Evolutionary conservation across 257 asterid species (phyloP).

Genomic region (Solanum lycopersicoides): DNA sequence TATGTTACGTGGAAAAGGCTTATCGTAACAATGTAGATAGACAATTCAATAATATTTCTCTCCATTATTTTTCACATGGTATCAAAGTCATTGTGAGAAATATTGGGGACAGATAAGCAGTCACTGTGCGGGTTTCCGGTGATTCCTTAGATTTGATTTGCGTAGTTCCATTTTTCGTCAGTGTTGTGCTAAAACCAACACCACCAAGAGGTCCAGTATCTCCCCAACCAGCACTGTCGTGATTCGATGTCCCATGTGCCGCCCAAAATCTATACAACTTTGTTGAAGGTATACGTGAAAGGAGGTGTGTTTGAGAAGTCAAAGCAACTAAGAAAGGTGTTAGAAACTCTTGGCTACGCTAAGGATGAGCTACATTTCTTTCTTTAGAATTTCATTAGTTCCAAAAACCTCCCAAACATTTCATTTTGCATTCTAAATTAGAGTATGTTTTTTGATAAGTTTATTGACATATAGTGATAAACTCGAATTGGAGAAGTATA

Average conservation of each 20-base stretch:
- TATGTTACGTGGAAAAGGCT: neutral
- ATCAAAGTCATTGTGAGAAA: neutral
- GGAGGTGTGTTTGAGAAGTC: conserved; percentile 80
- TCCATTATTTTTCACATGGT: neutral
- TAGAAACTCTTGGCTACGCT: conserved; percentile 71
- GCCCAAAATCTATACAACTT: conserved; percentile 39
- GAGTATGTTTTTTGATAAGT: neutral
- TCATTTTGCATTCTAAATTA: neutral
- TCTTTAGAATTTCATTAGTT: neutral
- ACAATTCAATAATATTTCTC: neutral
- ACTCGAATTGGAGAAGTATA: neutral
- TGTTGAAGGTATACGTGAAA: conserved; percentile 74
- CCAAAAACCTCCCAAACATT: neutral
- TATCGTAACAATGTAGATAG: neutral
- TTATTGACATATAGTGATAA: neutral
- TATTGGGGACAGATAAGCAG: neutral
- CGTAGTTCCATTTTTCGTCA: neutral
- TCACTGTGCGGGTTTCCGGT: neutral
- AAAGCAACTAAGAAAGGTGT: conserved; percentile 58
- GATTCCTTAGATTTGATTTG: neutral
- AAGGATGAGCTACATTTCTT: conserved; percentile 66
- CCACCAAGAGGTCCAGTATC: neutral
- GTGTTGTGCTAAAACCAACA: neutral
- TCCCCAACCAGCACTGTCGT: neutral
- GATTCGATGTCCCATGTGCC: neutral